Evolutionary conservation across 495 filamentous ascomycete genomes (phyloP).

Genomic region (Beverwykella pulmonaria): DNA sequence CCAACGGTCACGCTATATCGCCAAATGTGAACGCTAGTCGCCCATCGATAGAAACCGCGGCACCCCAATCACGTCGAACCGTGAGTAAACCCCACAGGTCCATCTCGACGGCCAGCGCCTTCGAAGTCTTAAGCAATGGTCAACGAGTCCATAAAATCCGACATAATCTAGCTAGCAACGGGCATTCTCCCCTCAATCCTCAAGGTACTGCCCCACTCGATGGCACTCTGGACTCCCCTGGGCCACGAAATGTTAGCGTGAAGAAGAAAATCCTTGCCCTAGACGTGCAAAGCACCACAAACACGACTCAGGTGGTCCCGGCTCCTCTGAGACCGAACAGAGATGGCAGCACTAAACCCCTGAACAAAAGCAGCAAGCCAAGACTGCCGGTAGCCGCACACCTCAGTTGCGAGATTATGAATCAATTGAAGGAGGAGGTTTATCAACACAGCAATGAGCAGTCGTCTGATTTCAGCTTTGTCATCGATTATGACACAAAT

Average conservation of each 20-base stretch:
- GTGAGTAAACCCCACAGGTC: neutral
- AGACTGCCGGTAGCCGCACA: constrained; percentile 42
- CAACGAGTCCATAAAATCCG: constrained; percentile 17
- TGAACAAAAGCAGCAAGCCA: neutral
- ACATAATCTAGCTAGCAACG: constrained; percentile 9
- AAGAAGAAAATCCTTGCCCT: constrained; percentile 1
- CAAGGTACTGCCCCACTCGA: constrained; percentile 9
- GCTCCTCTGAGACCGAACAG: neutral
- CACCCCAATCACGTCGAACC: neutral
- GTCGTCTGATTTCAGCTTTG: constrained; percentile 11
- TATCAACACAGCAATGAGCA: constrained; percentile 16
- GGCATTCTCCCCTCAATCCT: neutral
- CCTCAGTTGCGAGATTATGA: constrained; percentile 31
- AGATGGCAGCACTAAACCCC: neutral
- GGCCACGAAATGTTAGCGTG: neutral
- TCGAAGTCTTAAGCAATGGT: constrained; percentile 15
- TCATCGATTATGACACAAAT: constrained; percentile 32
- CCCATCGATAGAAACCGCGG: neutral
- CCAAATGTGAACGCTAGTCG: constrained; percentile 9
- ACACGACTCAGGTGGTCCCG: neutral
- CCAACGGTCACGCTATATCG: constrained; percentile 10
- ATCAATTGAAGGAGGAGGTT: constrained; percentile 20
- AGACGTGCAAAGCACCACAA: neutral
- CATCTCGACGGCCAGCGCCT: neutral
- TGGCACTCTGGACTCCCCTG: constrained; percentile 1